These are phyloP conservation scores for Phoenix roebelenii DNA, from an alignment of 176 grass and related monocot genomes.

Conservation along the genomic window DNA sequence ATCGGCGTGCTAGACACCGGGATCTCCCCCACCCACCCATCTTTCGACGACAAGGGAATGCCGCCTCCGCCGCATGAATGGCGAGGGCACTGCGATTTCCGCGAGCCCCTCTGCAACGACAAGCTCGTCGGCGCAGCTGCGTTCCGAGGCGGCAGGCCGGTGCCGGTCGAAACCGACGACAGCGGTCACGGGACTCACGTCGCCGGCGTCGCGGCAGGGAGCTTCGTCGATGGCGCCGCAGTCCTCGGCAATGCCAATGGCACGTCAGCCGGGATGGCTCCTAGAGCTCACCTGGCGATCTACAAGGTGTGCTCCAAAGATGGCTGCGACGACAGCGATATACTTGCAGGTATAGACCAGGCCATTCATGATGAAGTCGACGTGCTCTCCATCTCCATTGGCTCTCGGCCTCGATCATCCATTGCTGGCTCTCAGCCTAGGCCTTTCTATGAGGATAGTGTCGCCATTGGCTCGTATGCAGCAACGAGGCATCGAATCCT, in stretches of 20 bases:
- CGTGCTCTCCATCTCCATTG: conserved; percentile 52
- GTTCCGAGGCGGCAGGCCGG: conserved; percentile 10
- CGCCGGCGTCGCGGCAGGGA: conserved; percentile 67
- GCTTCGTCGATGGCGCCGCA: conserved; percentile 66
- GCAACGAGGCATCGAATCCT: no score
- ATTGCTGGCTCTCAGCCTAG: no score
- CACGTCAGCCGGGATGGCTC: conserved; percentile 55
- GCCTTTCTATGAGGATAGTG: no score
- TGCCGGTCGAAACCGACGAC: conserved; percentile 38
- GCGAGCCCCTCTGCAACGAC: conserved; percentile 46
- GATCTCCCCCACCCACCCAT: conserved; percentile 65
- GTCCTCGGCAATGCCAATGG: conserved; percentile 70
- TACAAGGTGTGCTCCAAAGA: conserved; percentile 47
- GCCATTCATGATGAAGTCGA: conserved; percentile 44
- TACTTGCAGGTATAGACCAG: conserved; percentile 43
- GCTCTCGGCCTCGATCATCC: conserved; percentile 2
- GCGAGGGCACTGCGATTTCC: conserved; percentile 59
- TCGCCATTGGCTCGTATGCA: no score
- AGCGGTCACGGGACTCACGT: conserved; percentile 71
- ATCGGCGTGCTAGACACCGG: conserved; percentile 74
- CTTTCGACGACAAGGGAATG: conserved; percentile 59
- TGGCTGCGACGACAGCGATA: conserved; percentile 33
- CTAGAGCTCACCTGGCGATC: conserved; percentile 44
- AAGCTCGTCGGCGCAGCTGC: conserved; percentile 69
- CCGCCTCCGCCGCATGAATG: conserved; percentile 42